These are phyloP conservation scores for Sclerospora graminicola DNA, from an alignment of 352 stramenopile species.

Conservation along the genomic window DNA sequence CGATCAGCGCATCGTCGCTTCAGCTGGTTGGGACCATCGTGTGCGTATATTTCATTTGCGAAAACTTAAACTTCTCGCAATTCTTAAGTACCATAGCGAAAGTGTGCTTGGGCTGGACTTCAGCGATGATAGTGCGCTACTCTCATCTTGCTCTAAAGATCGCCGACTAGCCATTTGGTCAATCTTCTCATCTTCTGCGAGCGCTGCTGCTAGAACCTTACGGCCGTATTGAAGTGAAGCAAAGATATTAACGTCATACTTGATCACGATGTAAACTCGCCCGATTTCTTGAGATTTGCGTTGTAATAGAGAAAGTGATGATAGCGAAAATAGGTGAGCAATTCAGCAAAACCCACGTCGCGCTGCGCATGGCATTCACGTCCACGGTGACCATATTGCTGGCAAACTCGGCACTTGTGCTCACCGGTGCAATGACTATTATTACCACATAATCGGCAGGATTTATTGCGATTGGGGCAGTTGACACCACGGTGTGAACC, in stretches of 20 bases:
- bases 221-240: constrained; percentile 20
- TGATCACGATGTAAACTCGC: constrained; percentile 59
- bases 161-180: constrained; percentile 70
- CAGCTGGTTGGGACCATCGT: constrained; percentile 66
- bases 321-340: constrained; percentile 80
- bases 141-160: constrained; percentile 73
- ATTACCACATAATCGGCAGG: constrained; percentile 62
- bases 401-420: constrained; percentile 72
- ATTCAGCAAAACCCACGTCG: constrained; percentile 67
- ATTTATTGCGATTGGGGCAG: constrained; percentile 61
- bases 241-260: constrained; percentile 7
- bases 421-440: constrained; percentile 70
- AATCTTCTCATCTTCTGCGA: constrained; percentile 40
- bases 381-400: constrained; percentile 74
- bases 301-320: constrained; percentile 87
- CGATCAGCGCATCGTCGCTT: constrained; percentile 73
- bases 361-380: constrained; percentile 76
- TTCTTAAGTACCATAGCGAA: constrained; percentile 73
- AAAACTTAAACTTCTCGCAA: constrained; percentile 65
- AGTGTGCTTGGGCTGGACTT: constrained; percentile 71
- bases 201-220: constrained; percentile 15
- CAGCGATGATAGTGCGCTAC: constrained; percentile 39
- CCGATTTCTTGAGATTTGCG: constrained; percentile 78
- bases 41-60: constrained; percentile 62
- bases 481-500: constrained; percentile 60